A percentile compares a stretch with the other conserved stretches of the same genome.
phyloP scores from a whole-genome alignment of 78 protist species.

The Dictyostelium intermedium region DNA sequence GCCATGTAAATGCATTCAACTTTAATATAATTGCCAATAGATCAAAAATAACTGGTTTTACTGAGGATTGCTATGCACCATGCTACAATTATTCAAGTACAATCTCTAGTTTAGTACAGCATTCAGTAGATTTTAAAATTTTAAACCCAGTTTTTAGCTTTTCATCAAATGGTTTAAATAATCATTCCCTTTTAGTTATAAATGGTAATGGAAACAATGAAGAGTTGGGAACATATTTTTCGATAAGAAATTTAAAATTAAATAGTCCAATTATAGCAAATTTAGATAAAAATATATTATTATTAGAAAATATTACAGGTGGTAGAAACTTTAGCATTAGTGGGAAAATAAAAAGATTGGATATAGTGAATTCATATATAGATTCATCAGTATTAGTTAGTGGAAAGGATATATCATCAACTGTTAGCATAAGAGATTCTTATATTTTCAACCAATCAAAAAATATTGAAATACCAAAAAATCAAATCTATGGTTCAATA shows the following conservation, averaged over 20 bases:
- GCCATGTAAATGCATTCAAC: neutral
- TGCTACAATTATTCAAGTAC: neutral
- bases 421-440: neutral
- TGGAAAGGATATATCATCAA: neutral
- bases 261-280: neutral
- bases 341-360: neutral
- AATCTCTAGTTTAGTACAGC: neutral
- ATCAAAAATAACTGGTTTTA: neutral
- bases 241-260: neutral
- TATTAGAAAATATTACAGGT: neutral
- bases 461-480: neutral
- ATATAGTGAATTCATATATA: neutral
- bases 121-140: neutral
- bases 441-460: neutral
- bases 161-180: neutral
- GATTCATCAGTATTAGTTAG: neutral
- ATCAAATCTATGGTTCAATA: neutral
- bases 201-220: neutral
- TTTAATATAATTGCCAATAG: neutral
- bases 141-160: neutral
- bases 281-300: neutral
- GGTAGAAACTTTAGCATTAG: neutral
- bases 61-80: neutral
- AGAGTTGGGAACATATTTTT: neutral
- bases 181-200: neutral